Conservation (phyloP, 2,329 filamentous ascomycete genomes). For the Penicillium concentricum region DNA sequence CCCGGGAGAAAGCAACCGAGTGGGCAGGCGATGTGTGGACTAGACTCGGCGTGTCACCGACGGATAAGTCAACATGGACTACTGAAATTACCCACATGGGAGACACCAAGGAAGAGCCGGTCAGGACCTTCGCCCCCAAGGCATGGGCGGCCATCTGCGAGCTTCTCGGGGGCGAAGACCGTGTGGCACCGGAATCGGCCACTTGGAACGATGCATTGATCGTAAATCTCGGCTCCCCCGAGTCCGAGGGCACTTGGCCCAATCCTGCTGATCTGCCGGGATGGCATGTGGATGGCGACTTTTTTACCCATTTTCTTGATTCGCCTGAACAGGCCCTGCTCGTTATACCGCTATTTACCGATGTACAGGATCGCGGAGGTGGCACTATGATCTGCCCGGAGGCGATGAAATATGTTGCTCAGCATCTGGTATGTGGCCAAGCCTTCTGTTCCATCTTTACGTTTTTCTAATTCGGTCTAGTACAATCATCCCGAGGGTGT, state of each 20-base stretch:
- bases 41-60: constrained; percentile 62
- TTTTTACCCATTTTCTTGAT: constrained; percentile 71
- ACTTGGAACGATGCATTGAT: constrained; percentile 68
- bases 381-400: constrained; percentile 65
- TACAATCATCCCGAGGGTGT: constrained; percentile 64
- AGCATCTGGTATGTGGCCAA: constrained; percentile 46
- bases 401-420: constrained; percentile 58
- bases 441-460: neutral
- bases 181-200: constrained; percentile 49
- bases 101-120: constrained; percentile 54
- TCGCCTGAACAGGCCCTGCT: constrained; percentile 67
- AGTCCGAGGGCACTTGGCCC: constrained; percentile 51
- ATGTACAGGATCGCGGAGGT: constrained; percentile 60
- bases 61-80: constrained; percentile 66
- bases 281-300: constrained; percentile 72
- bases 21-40: constrained; percentile 59
- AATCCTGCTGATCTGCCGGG: constrained; percentile 54
- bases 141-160: constrained; percentile 67
- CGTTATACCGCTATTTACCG: constrained; percentile 66
- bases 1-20: constrained; percentile 47
- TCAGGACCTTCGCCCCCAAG: constrained; percentile 59
- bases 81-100: constrained; percentile 65
- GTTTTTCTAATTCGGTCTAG: constrained; percentile 12
- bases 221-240: constrained; percentile 64
- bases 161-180: constrained; percentile 63